Conservation (phyloP, 768 basidiomycete genomes). For the Dentipellis sp. region DNA sequence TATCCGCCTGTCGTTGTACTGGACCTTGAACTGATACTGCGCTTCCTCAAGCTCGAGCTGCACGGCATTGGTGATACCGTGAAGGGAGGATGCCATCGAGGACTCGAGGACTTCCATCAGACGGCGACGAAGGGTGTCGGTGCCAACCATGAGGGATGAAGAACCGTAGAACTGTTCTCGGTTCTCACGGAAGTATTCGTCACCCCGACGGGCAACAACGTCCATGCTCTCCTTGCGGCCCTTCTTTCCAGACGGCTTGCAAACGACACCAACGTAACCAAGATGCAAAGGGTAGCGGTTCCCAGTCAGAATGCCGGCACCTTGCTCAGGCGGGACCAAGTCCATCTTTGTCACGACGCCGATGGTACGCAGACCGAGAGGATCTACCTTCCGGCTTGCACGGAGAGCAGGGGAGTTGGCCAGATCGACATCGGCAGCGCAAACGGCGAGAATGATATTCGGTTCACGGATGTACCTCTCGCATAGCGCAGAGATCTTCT, state of each 20-base stretch:
- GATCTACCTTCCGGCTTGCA: constrained; percentile 90
- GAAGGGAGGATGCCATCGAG: constrained; percentile 92
- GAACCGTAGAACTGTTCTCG: constrained; percentile 51
- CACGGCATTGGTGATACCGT: constrained; percentile 94
- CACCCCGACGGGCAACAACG: constrained; percentile 43
- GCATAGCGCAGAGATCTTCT: constrained; percentile 83
- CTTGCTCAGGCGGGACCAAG: constrained; percentile 78
- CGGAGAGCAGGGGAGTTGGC: constrained; percentile 95
- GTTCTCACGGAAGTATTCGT: constrained; percentile 63
- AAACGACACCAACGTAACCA: constrained; percentile 94
- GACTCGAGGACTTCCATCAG: constrained; percentile 98
- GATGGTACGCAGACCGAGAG: constrained; percentile 89
- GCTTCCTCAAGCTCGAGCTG: constrained; percentile 96
- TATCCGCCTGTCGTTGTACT: constrained; percentile 92
- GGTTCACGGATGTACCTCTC: constrained; percentile 98
- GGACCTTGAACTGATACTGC: constrained; percentile 98
- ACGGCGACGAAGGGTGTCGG: constrained; percentile 78
- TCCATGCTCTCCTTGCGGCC: constrained; percentile 39
- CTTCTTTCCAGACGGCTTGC: constrained; percentile 62
- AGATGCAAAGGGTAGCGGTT: constrained; percentile 96
- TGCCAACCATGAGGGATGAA: constrained; percentile 78
- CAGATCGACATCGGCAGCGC: constrained; percentile 96
- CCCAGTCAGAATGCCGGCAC: constrained; percentile 71
- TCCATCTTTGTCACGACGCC: constrained; percentile 99
- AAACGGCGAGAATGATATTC: constrained; percentile 99